phyloP scores from a whole-genome alignment of 495 filamentous ascomycete genomes.

The Amniculicola lignicola region DNA sequence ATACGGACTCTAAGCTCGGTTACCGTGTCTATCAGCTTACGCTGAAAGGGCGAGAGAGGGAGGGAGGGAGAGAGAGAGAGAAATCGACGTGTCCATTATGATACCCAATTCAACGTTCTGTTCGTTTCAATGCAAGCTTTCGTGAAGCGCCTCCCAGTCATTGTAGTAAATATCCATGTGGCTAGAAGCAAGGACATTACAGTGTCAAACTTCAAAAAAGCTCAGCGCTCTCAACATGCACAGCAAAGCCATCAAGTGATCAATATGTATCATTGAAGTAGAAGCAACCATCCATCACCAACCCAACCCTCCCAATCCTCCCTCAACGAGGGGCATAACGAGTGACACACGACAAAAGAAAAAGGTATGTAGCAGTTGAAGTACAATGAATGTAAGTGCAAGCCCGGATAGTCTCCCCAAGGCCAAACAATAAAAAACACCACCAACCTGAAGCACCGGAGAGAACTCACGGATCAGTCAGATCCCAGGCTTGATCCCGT shows the following conservation, averaged over 20 bases:
- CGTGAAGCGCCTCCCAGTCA: no score
- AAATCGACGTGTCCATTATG: no score
- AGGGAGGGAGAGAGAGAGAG: no score
- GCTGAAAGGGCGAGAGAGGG: no score
- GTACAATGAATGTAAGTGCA: conserved; percentile 19
- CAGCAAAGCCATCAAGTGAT: neutral
- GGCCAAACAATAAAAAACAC: no score
- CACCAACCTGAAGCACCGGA: no score
- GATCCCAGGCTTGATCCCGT: no score
- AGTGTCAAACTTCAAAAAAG: neutral
- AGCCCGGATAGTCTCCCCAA: no score
- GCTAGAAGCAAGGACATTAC: neutral
- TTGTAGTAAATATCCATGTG: no score
- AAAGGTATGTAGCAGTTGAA: neutral
- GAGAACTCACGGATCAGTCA: no score
- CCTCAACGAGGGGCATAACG: neutral
- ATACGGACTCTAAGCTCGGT: conserved; percentile 65
- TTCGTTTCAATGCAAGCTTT: no score
- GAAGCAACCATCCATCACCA: neutral
- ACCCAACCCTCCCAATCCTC: neutral
- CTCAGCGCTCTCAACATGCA: neutral
- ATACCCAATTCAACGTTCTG: no score
- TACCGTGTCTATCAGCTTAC: conserved; percentile 61
- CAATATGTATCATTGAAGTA: conserved; percentile 36
- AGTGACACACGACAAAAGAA: conserved; percentile 12